phyloP scores from a whole-genome alignment of 140 eudicot species.

The Anethum foeniculum region DNA sequence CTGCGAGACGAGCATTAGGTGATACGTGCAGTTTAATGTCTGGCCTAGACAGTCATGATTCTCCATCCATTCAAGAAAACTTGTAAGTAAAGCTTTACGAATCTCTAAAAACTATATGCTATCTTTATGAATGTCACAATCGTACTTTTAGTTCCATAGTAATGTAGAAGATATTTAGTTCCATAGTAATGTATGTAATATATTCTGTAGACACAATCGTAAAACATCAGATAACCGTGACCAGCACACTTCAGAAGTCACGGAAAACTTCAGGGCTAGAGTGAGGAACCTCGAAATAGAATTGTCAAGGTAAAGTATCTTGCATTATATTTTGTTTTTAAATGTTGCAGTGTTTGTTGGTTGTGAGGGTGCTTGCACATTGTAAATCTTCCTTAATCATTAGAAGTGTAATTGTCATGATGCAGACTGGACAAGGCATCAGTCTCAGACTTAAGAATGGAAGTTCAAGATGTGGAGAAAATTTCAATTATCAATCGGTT shows the following conservation, averaged over 20 bases:
- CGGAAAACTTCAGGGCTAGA: slow-evolving; percentile 49
- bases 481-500: slow-evolving; percentile 69
- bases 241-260: slow-evolving; percentile 29
- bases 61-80: slow-evolving; percentile 23
- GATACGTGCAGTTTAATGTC: slow-evolving; percentile 60
- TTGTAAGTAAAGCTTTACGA: slow-evolving; percentile 35
- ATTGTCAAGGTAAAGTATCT: slow-evolving; percentile 47
- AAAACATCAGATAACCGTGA: slow-evolving; percentile 31
- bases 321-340: background rate
- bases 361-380: background rate
- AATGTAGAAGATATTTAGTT: background rate
- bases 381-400: background rate
- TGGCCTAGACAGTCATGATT: slow-evolving; percentile 13
- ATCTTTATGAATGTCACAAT: background rate
- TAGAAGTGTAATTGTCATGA: background rate
- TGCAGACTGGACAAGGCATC: slow-evolving; percentile 76
- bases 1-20: slow-evolving; percentile 57
- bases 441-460: slow-evolving; percentile 65
- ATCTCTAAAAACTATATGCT: background rate
- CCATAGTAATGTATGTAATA: background rate
- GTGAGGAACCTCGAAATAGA: slow-evolving; percentile 54
- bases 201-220: slow-evolving; percentile 30
- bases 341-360: background rate
- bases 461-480: slow-evolving; percentile 74
- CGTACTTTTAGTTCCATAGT: background rate